Evolutionary conservation across 805 yeast genomes (phyloP), one percentile per base, ranked within the genome.

Genomic region (Kluyveromyces aestuarii): DNA sequence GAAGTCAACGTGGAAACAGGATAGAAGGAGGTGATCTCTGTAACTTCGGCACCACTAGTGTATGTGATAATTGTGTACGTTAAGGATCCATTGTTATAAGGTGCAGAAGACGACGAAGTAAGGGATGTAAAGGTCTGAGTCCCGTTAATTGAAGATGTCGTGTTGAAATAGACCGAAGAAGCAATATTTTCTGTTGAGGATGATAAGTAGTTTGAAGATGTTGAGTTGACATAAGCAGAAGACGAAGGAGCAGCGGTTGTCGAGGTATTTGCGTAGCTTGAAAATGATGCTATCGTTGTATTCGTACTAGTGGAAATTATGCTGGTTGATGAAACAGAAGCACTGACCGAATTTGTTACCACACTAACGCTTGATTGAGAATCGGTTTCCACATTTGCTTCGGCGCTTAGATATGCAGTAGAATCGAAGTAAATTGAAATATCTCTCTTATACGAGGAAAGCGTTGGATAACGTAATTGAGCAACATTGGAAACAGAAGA

Each of bases 41-140:
- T 51, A 11, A 49, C 45, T 44, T 54, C 44, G 14, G 58, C 62
- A 42, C 50, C 44, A 10, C 35, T 25, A 2, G 59, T 53, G 10
- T 33, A 48, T 2, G 62, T 54, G 14, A 56, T 42, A 16, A 55
- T 50, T 0, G 58, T 50, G 47, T 52, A 52, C 14, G 56, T 53
- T 30, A 49, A 25, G n/a, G 46, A 46, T 16, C 25, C 45, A 7
- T 19, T 17, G 40, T 35, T 33, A 17, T 37, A 19, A 11, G 27
- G 16, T 11, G 49, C n/a, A 21, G 19, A 8, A 19, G 39, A 33
- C 5, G 45, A 14, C 5, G 38, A 21, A 21, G 25, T 21, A 21
- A 21, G 25, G 6, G 25, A 21, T 21, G 25, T 21, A 6, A 21
- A 3, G 25, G 6, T 21, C 25, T 21, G 25, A 21, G 25, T 21